Base-by-base conservation (phyloP, 108 stramenopile genomes). In the Pseudonitzschia delicatissima region DNA sequence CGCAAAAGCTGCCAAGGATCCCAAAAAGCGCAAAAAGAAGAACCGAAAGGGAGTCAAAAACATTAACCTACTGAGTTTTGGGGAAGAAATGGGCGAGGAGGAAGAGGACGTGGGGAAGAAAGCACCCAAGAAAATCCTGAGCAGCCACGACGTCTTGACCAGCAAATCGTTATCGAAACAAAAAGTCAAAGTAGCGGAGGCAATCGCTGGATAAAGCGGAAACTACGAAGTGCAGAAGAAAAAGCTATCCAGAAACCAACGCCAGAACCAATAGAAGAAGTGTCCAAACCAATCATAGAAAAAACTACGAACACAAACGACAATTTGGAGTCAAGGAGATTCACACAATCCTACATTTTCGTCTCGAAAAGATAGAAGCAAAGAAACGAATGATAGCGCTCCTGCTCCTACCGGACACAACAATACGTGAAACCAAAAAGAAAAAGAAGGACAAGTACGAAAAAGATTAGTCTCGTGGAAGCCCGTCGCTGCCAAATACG, bases 41-140 rank as follows among this genome's bases (percentile, higher is more conserved):
- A 85, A 84, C 55, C 70, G 85, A 6, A 84, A 84, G 64, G 88
- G 87, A n/a, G 87, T 90, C 49, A 76, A 80, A 20, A 84, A 97
- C 47, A 64, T 80, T 36, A 93, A 91, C 60, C 81, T 96, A 8
- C 66, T 96, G 39, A 90, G 88, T 55, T 96, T 96, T 74, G 93
- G 91, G 15, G 92, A 82, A 53, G 88, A 91, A 71, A 75, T 88
- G 68, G 12, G 12, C 29, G 77, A 75, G 55, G 85, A 83, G 18
- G 74, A 86, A 5, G 62, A 65, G 2, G 40, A 31, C 17, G 48
- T n/a, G n/a, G 26, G 0, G 63, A 34, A 2, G 57, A 51, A 5
- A 7, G 6, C 42, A n/a, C 13, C 7, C 13, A 58, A 9, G 15
- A 74, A 82, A 12, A 90, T 87, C 36, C 64, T 75, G 55, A 90